Conservation (phyloP, 495 filamentous ascomycete species). For the Penicillium alfredii region DNA sequence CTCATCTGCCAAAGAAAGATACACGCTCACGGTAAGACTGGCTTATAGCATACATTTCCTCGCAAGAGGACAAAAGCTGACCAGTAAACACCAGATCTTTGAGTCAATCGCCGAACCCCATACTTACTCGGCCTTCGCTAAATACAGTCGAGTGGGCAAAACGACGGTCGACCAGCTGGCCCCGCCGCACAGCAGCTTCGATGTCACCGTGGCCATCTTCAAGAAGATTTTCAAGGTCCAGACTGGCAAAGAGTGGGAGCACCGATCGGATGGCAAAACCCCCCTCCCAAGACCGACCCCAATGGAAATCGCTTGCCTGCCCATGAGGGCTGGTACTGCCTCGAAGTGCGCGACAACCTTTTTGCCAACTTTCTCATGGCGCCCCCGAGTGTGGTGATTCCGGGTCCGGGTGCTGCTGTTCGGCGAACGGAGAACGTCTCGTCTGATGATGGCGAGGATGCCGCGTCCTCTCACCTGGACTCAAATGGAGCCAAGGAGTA, state of each 20-base stretch:
- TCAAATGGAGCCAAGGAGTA: not conserved
- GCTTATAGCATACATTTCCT: too few relatives aligned
- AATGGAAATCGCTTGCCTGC: constrained; percentile 23
- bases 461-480: too few relatives aligned
- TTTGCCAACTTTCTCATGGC: constrained; percentile 20
- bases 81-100: constrained; percentile 39
- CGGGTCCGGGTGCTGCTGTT: too few relatives aligned
- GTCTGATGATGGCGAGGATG: too few relatives aligned
- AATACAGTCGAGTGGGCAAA: constrained; percentile 28
- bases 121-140: constrained; percentile 38
- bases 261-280: constrained; percentile 27
- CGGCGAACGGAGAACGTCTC: too few relatives aligned
- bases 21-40: not conserved
- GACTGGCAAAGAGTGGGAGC: constrained; percentile 51
- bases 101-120: constrained; percentile 42
- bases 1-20: not conserved
- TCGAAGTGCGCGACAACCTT: constrained; percentile 14
- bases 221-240: constrained; percentile 50
- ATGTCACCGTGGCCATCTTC: constrained; percentile 42
- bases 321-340: constrained; percentile 32
- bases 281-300: constrained; percentile 12
- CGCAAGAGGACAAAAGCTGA: not conserved
- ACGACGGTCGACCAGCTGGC: constrained; percentile 25
- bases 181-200: constrained; percentile 22
- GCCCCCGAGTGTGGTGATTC: not conserved